phyloP scores from a whole-genome alignment of 2,329 filamentous ascomycete genomes.

The Stemphylium lycopersici region DNA sequence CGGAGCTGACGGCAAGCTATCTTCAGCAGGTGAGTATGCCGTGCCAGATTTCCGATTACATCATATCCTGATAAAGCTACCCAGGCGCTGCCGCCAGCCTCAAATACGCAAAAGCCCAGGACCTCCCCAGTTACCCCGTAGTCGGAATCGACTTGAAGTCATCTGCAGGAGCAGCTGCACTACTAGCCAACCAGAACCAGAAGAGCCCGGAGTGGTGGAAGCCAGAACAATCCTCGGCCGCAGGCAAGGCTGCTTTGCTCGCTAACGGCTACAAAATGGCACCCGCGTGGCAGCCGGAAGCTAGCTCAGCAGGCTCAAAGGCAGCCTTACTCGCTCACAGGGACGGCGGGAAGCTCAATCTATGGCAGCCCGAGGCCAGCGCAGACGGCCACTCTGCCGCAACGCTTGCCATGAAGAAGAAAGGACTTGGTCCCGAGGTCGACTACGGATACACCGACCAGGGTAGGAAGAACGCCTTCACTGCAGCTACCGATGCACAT shows the following conservation, averaged over 20 bases:
- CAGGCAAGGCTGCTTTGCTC: constrained; percentile 63
- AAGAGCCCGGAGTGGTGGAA: constrained; percentile 71
- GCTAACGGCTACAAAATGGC: constrained; percentile 67
- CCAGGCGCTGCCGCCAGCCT: constrained; percentile 66
- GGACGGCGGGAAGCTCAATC: constrained; percentile 58
- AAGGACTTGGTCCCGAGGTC: constrained; percentile 53
- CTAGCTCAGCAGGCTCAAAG: constrained; percentile 71
- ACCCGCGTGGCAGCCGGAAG: constrained; percentile 68
- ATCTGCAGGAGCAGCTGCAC: constrained; percentile 76
- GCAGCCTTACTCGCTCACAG: constrained; percentile 72
- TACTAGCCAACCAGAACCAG: constrained; percentile 73
- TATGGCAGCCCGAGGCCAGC: constrained; percentile 59
- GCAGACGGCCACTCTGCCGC: constrained; percentile 71
- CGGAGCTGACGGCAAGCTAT: constrained; percentile 61
- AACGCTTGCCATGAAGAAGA: constrained; percentile 67
- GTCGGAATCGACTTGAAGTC: constrained; percentile 62
- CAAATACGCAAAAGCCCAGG: constrained; percentile 73
- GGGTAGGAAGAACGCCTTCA: constrained; percentile 68
- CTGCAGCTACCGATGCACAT: constrained; percentile 80
- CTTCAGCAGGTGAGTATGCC: constrained; percentile 59
- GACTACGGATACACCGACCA: constrained; percentile 57
- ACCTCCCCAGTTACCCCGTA: constrained; percentile 77
- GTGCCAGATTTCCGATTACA: not conserved
- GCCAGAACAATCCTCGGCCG: constrained; percentile 63
- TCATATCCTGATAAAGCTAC: constrained; percentile 14